phyloP scores from a whole-genome alignment of 2,329 filamentous ascomycete genomes.

The Colletotrichum australisinense region DNA sequence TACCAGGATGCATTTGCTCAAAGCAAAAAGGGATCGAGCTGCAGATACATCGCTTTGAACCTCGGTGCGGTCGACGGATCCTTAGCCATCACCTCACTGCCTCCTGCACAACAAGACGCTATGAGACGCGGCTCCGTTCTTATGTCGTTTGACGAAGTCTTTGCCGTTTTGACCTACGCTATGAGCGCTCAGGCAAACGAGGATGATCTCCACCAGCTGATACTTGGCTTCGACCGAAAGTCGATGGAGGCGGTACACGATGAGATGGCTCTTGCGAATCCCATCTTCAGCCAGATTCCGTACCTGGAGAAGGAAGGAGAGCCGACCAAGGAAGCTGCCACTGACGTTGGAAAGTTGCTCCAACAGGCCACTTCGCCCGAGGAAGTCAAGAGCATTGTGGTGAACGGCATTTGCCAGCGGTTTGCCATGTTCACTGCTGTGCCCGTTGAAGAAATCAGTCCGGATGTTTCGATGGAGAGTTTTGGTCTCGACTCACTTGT shows the following conservation, averaged over 20 bases:
- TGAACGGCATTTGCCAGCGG: slow-evolving; percentile 36
- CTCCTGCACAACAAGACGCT: neutral
- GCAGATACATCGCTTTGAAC: slow-evolving; percentile 38
- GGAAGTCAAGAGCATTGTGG: slow-evolving; percentile 37
- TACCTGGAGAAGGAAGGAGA: neutral
- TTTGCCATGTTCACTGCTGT: slow-evolving; percentile 39
- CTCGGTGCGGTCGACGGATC: slow-evolving; percentile 37
- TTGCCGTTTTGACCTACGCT: slow-evolving; percentile 38
- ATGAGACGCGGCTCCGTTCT: slow-evolving; percentile 17
- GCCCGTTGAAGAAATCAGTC: slow-evolving; percentile 35
- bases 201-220: slow-evolving; percentile 36
- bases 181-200: slow-evolving; percentile 37
- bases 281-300: slow-evolving; percentile 1
- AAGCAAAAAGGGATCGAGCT: neutral
- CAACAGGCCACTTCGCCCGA: slow-evolving; percentile 24
- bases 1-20: slow-evolving; percentile 46
- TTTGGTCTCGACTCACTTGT: slow-evolving; percentile 41
- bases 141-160: slow-evolving; percentile 40
- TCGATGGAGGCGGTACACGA: neutral
- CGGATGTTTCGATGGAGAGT: slow-evolving; percentile 30
- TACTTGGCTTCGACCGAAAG: slow-evolving; percentile 36
- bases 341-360: slow-evolving; percentile 24
- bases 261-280: slow-evolving; percentile 1
- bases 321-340: neutral
- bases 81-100: slow-evolving; percentile 21